These are phyloP conservation scores for Solanum bulbocastanum DNA, from an alignment of 257 asterid genomes.

Conservation along the genomic window DNA sequence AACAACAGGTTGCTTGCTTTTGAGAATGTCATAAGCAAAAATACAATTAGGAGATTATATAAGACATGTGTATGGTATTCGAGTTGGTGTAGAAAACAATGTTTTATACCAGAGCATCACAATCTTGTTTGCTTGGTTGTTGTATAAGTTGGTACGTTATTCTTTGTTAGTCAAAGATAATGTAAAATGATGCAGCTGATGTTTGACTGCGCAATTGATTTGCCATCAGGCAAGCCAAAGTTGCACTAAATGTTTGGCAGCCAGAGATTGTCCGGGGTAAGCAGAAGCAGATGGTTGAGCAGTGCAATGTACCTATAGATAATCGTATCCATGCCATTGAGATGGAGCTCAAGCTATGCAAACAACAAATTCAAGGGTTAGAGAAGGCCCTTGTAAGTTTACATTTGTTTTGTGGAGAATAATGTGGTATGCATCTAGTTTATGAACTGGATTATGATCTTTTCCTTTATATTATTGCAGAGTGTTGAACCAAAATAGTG, in stretches of 20 bases:
- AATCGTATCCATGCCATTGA: conserved; percentile 54
- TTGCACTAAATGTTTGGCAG: conserved; percentile 85
- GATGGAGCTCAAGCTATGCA: conserved; percentile 88
- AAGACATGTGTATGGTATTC: not conserved
- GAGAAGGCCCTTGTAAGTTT: conserved; percentile 58
- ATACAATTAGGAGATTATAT: not conserved
- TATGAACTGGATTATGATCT: not conserved
- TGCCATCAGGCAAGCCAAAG: conserved; percentile 62
- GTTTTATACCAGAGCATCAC: not conserved
- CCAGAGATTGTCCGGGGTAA: conserved; percentile 68
- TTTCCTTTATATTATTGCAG: conserved; percentile 35
- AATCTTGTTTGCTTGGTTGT: not conserved
- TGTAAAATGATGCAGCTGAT: not conserved
- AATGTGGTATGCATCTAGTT: not conserved
- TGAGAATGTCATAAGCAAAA: not conserved
- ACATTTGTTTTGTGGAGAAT: not conserved
- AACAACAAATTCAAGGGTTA: conserved; percentile 56
- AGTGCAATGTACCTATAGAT: conserved; percentile 52
- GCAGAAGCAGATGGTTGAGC: conserved; percentile 66
- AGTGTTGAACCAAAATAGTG: too few species aligned
- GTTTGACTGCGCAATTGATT: not conserved
- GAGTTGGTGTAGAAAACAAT: not conserved
- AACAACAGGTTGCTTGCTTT: not conserved
- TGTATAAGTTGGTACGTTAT: not conserved
- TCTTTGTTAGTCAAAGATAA: not conserved